A percentile compares a stretch with the other conserved stretches of the same genome.
phyloP scores from a whole-genome alignment of 148 eudicot species.

The Rhododendron ovatum region DNA sequence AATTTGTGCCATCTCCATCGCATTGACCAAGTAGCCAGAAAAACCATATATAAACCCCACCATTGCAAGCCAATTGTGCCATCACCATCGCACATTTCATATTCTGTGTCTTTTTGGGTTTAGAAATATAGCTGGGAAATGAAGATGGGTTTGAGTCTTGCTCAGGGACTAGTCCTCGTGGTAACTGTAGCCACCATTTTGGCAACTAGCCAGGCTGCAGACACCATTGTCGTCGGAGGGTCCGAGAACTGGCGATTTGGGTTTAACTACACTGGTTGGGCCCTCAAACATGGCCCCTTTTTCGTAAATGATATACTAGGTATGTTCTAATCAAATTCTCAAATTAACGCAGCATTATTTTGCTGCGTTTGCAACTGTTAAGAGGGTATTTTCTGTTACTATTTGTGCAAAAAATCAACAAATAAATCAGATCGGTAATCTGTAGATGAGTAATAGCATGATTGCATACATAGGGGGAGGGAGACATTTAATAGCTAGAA shows the following conservation, averaged over 20 bases:
- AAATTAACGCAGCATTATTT: too few species aligned
- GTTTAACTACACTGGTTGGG: conserved; percentile 17
- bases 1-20: neutral
- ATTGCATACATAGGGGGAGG: neutral
- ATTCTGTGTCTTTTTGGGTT: neutral
- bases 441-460: neutral
- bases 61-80: neutral
- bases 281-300: conserved; percentile 10
- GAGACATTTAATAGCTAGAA: neutral
- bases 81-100: neutral
- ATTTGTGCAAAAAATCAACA: neutral
- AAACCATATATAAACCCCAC: conserved; percentile 10
- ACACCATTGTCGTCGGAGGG: conserved; percentile 14
- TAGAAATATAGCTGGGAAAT: neutral
- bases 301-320: conserved; percentile 14
- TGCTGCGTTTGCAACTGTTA: neutral
- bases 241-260: conserved; percentile 17
- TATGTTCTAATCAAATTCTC: neutral
- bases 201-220: conserved; percentile 6
- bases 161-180: neutral
- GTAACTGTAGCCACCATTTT: conserved; percentile 1
- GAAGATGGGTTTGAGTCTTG: neutral
- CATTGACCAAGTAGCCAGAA: neutral
- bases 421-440: neutral
- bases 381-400: neutral